Evolutionary conservation across 2,329 filamentous ascomycete genomes (phyloP).

Genomic region (Alternaria sp.): DNA sequence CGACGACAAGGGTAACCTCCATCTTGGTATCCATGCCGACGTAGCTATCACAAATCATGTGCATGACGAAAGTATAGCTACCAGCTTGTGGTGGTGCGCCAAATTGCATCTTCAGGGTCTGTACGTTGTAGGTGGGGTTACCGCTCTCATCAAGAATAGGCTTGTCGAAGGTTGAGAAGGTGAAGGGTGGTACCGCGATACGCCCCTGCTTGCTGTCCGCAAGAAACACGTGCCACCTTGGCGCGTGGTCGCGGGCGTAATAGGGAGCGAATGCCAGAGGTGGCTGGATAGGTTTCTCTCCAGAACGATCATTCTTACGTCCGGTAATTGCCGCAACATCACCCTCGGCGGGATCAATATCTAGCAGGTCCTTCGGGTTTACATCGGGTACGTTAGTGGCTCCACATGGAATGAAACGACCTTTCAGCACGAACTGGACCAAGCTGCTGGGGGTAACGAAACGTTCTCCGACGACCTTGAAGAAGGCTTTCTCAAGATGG

Average conservation of each 20-base stretch:
- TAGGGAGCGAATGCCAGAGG: slow-evolving; percentile 91
- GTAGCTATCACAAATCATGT: slow-evolving; percentile 93
- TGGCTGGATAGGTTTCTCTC: slow-evolving; percentile 72
- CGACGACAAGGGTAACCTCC: slow-evolving; percentile 87
- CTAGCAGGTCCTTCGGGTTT: slow-evolving; percentile 81
- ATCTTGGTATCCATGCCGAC: slow-evolving; percentile 92
- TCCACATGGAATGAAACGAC: slow-evolving; percentile 89
- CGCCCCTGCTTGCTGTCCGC: slow-evolving; percentile 94
- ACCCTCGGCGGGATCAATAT: slow-evolving; percentile 90
- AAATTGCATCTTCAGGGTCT: slow-evolving; percentile 97
- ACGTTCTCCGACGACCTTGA: slow-evolving; percentile 96
- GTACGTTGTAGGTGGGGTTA: slow-evolving; percentile 91
- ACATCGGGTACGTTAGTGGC: slow-evolving; percentile 76
- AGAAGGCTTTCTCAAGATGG: slow-evolving; percentile 90
- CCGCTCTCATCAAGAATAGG: slow-evolving; percentile 81
- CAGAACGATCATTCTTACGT: slow-evolving; percentile 72
- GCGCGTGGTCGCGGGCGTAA: slow-evolving; percentile 86
- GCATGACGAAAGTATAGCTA: slow-evolving; percentile 93
- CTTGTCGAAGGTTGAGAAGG: slow-evolving; percentile 92
- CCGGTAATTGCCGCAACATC: slow-evolving; percentile 87
- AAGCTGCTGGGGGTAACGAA: slow-evolving; percentile 91
- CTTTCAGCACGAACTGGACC: slow-evolving; percentile 94
- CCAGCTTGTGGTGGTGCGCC: slow-evolving; percentile 91
- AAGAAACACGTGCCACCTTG: slow-evolving; percentile 93
- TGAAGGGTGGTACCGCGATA: slow-evolving; percentile 95